These are phyloP conservation scores for Cladophialophora psammophila DNA, from an alignment of 2,329 filamentous ascomycete genomes.

Conservation along the genomic window DNA sequence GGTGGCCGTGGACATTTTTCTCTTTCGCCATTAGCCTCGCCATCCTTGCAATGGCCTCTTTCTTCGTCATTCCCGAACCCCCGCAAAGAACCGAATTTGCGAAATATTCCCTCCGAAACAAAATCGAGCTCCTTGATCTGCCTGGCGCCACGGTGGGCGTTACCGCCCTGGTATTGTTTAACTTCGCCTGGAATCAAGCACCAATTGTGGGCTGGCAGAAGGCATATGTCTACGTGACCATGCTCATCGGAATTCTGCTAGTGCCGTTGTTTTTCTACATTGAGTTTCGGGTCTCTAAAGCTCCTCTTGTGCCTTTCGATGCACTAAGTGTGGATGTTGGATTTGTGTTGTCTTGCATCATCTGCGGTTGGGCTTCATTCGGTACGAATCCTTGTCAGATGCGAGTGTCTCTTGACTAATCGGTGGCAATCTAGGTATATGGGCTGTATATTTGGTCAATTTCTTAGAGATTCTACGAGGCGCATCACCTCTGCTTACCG, in stretches of 20 bases:
- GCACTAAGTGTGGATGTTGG: constrained; percentile 57
- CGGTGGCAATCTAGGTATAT: constrained; percentile 53
- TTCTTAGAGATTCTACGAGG: constrained; percentile 43
- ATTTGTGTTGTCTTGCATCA: constrained; percentile 65
- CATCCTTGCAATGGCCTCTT: constrained; percentile 47
- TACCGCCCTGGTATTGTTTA: constrained; percentile 65
- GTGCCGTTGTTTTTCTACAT: constrained; percentile 63
- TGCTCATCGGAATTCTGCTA: constrained; percentile 65
- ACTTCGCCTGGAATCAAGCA: constrained; percentile 73
- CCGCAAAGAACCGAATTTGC: constrained; percentile 31
- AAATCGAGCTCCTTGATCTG: constrained; percentile 50
- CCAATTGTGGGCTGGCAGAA: constrained; percentile 65
- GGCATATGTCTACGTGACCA: constrained; percentile 62
- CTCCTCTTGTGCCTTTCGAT: constrained; percentile 66
- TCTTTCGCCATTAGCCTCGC: constrained; percentile 50
- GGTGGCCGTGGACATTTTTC: constrained; percentile 64
- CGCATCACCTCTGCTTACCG: constrained; percentile 44
- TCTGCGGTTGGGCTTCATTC: constrained; percentile 63
- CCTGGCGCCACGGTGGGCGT: constrained; percentile 58
- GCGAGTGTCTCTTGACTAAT: constrained; percentile 51
- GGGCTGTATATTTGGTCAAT: constrained; percentile 46
- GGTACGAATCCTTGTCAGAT: constrained; percentile 53
- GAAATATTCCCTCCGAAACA: constrained; percentile 35
- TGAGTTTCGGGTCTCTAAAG: constrained; percentile 52
- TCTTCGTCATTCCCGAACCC: constrained; percentile 47